Conservation (phyloP, 2,329 filamentous ascomycete species). For the Esteya vermicola region DNA sequence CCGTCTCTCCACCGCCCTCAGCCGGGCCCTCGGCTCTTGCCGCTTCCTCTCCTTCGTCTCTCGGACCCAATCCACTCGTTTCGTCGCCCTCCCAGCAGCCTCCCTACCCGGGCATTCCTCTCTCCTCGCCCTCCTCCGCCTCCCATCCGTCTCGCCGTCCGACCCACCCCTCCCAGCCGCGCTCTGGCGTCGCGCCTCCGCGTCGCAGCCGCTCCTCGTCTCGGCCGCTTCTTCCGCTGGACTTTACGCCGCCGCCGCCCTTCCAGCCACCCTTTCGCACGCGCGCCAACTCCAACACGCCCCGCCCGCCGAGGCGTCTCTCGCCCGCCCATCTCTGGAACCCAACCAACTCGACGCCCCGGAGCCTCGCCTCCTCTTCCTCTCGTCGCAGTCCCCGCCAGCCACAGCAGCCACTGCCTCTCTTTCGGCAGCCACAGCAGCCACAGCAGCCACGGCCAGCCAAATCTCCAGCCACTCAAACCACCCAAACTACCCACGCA, state of each 20-base stretch:
- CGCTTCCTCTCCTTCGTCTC: not conserved
- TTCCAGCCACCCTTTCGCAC: constrained; percentile 29
- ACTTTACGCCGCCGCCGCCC: constrained; percentile 8
- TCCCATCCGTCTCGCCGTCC: not conserved
- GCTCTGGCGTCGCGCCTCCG: not conserved
- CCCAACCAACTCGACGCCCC: constrained; percentile 44
- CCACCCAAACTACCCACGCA: too few species aligned
- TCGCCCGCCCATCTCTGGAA: constrained; percentile 43
- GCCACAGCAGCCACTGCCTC: not conserved
- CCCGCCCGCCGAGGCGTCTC: constrained; percentile 20
- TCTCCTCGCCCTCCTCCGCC: constrained; percentile 6
- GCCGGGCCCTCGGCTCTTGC: not conserved
- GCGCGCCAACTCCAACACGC: constrained; percentile 18
- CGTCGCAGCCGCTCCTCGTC: not conserved
- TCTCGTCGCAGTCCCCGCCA: not conserved
- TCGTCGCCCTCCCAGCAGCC: constrained; percentile 19
- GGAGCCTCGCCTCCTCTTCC: constrained; percentile 18
- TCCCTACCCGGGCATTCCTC: constrained; percentile 15
- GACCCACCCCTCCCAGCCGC: not conserved
- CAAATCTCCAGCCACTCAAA: too few species aligned
- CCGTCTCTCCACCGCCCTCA: not conserved
- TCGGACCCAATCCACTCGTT: constrained; percentile 8
- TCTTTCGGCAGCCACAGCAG: not conserved
- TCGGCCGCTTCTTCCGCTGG: constrained; percentile 7
- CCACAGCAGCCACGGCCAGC: not conserved